These are phyloP conservation scores for Protomyces gravidus DNA, from an alignment of 1,139 yeast genomes.

Conservation along the genomic window DNA sequence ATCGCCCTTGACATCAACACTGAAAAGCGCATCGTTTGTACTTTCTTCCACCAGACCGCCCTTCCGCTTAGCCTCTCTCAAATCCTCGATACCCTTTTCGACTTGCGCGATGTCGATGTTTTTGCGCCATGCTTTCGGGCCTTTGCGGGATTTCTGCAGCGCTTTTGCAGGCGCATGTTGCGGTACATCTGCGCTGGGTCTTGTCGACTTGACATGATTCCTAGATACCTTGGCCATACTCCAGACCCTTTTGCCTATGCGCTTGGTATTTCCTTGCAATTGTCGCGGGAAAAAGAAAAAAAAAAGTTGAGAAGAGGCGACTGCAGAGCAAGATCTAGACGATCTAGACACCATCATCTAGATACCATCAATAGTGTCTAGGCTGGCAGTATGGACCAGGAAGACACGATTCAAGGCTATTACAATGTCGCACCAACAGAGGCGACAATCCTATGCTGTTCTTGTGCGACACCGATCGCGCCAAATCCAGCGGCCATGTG, in stretches of 20 bases:
- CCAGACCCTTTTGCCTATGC: too few relatives aligned
- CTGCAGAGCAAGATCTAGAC: not conserved
- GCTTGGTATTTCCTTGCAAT: too few relatives aligned
- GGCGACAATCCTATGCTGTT: constrained; percentile 83
- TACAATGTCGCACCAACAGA: constrained; percentile 28
- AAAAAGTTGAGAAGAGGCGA: not conserved
- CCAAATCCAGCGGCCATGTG: constrained; percentile 81
- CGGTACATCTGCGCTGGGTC: constrained; percentile 2
- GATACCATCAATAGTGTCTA: not conserved
- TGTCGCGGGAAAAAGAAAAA: not conserved
- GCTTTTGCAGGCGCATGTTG: constrained; percentile 29
- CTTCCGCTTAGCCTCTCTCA: constrained; percentile 61
- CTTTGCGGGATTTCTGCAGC: constrained; percentile 75
- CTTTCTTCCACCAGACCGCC: constrained; percentile 39
- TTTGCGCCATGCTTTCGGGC: constrained; percentile 93
- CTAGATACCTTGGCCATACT: constrained; percentile 12
- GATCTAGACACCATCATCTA: not conserved
- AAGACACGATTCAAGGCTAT: constrained; percentile 22
- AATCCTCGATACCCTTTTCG: constrained; percentile 63
- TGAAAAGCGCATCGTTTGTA: constrained; percentile 50
- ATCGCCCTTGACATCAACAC: constrained; percentile 69
- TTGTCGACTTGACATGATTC: constrained; percentile 17
- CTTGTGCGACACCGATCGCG: constrained; percentile 98
- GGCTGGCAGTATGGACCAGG: not conserved
- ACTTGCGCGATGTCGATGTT: constrained; percentile 81